Evolutionary conservation across 345 rosid genomes (phyloP), one percentile per base, ranked within the genome.

Genomic region (Dimocarpus longan): DNA sequence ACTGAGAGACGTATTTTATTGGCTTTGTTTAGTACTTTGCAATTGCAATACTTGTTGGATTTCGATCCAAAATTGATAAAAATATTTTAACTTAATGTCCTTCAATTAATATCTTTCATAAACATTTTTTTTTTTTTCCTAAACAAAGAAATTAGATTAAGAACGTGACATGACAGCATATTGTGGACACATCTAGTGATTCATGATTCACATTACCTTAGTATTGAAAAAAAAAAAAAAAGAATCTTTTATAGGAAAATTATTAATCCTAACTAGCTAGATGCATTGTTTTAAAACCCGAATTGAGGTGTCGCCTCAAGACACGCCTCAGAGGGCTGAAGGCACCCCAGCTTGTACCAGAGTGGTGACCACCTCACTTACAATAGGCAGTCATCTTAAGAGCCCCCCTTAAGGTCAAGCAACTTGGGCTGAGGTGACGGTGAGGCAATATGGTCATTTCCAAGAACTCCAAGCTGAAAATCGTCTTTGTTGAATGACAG

Each of bases 401-500:
- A 32, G 37, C 37, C 4, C 3, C 2, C 3, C 37, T 32, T 32
- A 32, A 32, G 4, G 37, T 32, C 37, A 32, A 3, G 4, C 37
- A 2, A 2, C 37, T 32, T 32, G 37, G 37, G 37, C 37, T 2
- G 3, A 32, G 37, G 37, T 2, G 37, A 3, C 2, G 37, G 37
- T 32, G 16, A 2, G 77, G 66, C 11, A 8, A 46, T 10, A 54
- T 48, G 67, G 28, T 9, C 26, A 42, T 16, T 52, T 76, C 80
- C 57, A 32, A 43, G 13, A 68, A 48, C 6, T 44, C 44, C 8
- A 81, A 80, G 60, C 79, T 81, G 13, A 87, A 89, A 80, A 81
- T 81, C 68, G 76, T 87, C n/a, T 2, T 65, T 54, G 88, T 86
- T 11, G 84, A 81, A 32, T 7, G 65, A 13, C 37, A 88, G 92